A percentile compares a stretch with the other conserved stretches of the same genome.
Evolutionary conservation across 306 rosid genomes (phyloP).

Genomic region (Datisca glomerata): DNA sequence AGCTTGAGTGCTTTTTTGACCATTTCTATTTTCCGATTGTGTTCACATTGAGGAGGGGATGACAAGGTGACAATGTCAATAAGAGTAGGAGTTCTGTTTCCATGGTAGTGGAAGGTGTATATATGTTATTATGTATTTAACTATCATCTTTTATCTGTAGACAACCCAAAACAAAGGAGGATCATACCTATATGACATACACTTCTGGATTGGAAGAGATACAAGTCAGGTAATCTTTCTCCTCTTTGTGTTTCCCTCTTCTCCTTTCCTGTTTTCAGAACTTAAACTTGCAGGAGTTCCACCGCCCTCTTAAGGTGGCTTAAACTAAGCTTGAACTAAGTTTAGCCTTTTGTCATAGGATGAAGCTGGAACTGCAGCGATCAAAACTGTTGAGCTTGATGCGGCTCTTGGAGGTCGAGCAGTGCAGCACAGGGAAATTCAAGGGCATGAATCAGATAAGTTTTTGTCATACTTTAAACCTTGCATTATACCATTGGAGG

Average conservation of each 20-base stretch:
- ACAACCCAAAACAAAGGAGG: constrained; percentile 92
- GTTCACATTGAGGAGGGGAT: no score
- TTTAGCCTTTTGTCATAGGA: constrained; percentile 40
- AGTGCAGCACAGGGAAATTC: constrained; percentile 90
- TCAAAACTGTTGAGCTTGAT: constrained; percentile 89
- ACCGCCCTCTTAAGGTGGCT: no score
- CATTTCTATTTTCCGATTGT: no score
- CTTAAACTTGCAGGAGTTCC: constrained; percentile 5
- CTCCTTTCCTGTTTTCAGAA: constrained; percentile 10
- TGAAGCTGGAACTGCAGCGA: constrained; percentile 97
- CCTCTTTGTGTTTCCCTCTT: constrained; percentile 8
- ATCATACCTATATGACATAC: constrained; percentile 63
- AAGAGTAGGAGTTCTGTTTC: no score
- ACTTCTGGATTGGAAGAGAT: constrained; percentile 99
- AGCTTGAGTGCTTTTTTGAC: no score
- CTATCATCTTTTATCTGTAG: no score
- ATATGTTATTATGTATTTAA: constrained; percentile 5
- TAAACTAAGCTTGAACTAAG: no score
- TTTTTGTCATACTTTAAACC: constrained; percentile 96
- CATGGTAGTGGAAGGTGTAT: no score
- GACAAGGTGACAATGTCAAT: no score
- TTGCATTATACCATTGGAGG: constrained; percentile 93
- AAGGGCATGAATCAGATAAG: constrained; percentile 95
- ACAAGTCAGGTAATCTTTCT: constrained; percentile 71
- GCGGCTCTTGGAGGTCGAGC: constrained; percentile 94